Conservation (phyloP, 2,329 filamentous ascomycete genomes). For the Aureobasidium namibiae region DNA sequence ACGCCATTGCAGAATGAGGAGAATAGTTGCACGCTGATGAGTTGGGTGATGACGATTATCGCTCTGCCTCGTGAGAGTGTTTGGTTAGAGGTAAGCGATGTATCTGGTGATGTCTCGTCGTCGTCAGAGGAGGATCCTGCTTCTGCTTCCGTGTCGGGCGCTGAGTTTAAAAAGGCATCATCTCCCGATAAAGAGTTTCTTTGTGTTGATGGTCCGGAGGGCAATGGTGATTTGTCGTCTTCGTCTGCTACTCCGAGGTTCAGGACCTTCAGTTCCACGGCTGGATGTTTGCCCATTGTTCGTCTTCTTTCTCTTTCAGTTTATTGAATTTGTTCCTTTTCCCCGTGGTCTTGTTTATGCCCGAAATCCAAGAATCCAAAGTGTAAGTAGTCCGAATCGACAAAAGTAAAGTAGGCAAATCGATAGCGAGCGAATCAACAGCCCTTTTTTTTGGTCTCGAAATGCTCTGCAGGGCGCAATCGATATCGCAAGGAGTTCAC, state of each 20-base stretch:
- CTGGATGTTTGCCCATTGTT: background rate
- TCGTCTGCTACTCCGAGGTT: background rate
- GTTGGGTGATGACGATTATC: conserved; percentile 16
- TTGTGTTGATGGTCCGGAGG: background rate
- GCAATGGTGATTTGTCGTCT: background rate
- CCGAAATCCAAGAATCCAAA: background rate
- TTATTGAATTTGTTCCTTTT: too few relatives aligned
- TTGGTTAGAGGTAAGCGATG: background rate
- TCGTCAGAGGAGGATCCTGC: background rate
- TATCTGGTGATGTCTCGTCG: background rate
- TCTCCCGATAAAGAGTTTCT: background rate
- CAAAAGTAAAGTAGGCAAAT: too few relatives aligned
- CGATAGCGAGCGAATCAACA: too few relatives aligned
- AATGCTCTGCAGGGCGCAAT: too few relatives aligned
- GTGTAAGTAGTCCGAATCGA: too few relatives aligned
- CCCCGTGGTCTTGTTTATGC: background rate
- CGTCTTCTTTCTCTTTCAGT: background rate
- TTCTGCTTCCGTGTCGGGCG: background rate
- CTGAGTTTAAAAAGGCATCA: background rate
- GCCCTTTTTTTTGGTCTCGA: too few relatives aligned
- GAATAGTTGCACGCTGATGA: conserved; percentile 18
- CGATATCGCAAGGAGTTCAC: background rate
- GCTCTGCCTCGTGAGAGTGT: conserved; percentile 15
- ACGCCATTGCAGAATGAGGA: conserved; percentile 19
- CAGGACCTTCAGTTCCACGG: background rate